Conservation (phyloP, 345 rosid genomes). For the Raphanus sativus region DNA sequence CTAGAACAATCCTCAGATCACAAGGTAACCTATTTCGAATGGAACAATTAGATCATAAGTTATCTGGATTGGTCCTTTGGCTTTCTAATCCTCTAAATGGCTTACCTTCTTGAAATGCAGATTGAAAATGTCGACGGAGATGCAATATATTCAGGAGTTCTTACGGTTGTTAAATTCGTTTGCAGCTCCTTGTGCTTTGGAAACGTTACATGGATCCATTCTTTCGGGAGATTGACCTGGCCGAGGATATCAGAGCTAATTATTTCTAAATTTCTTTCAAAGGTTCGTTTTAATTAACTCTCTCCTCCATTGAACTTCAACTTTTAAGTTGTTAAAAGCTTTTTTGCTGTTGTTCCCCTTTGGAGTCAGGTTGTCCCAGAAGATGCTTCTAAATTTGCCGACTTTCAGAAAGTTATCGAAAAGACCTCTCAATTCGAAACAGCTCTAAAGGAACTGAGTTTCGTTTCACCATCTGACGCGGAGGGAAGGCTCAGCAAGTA, state of each 20-base stretch:
- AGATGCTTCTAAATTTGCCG: constrained; percentile 86
- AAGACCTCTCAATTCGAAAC: constrained; percentile 70
- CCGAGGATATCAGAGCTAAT: constrained; percentile 87
- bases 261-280: constrained; percentile 79
- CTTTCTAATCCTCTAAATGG: neutral
- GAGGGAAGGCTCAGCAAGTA: constrained; percentile 77
- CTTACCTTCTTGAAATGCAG: constrained; percentile 40
- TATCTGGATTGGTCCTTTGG: neutral
- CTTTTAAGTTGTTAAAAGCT: neutral
- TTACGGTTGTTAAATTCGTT: constrained; percentile 63
- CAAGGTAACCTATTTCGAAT: constrained; percentile 48
- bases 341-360: neutral
- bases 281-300: constrained; percentile 56
- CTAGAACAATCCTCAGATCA: constrained; percentile 46
- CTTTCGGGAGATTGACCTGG: constrained; percentile 93
- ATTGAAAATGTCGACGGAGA: constrained; percentile 54
- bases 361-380: constrained; percentile 81
- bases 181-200: constrained; percentile 66
- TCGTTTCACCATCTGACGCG: constrained; percentile 70
- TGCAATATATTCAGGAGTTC: constrained; percentile 56
- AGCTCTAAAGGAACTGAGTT: constrained; percentile 60
- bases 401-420: constrained; percentile 75
- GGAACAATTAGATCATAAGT: neutral
- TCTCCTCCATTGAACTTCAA: constrained; percentile 10
- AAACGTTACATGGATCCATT: constrained; percentile 70